Base-by-base conservation (phyloP, 2,329 filamentous ascomycete species). In the Colletotrichum lindemuthianum region DNA sequence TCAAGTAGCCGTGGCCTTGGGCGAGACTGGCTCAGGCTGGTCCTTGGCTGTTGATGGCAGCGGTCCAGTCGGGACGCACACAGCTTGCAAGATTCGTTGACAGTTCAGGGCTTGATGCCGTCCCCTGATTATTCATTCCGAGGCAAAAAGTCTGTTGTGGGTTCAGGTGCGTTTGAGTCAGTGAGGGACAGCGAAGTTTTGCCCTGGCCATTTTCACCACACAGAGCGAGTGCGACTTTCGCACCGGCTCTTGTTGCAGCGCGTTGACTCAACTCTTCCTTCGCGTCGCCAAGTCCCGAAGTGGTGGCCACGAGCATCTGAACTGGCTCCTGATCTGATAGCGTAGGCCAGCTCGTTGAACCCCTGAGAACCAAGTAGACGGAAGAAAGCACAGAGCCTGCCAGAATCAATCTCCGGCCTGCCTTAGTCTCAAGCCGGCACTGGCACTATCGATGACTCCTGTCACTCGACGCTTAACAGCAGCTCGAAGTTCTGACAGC, bases 401-500 rank as follows among this genome's bases (percentile, higher is more conserved):
- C 24, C n/a, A 33, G 34, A 45, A 52, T 53, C 41, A 41, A 33
- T 33, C 13, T 47, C 15, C 32, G 47, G 51, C 51, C 34, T 44
- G 40, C 45, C 24, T 48, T 33, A 15, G 50, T 10, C 37, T 12
- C 33, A 39, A 16, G 32, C 44, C 40, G 40, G 45, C 15, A 37
- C 47, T 24, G 24, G 24, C 24, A 24, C 24, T 24, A 40, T 43
- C 48, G 16, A 58, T 57, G 63, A 60, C 60, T 59, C 54, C 37
- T 59, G 59, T 66, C 63, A 59, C 53, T 59, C 50, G 52, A 59
- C 43, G 47, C 41, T 47, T 40, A 48, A 59, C 63, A 66, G 43
- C 63, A 55, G 39, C 43, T 59, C 47, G 53, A 53, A 15, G 13
- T n/a, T 32, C 32, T 66, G 36, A 12, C 43, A 51, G 16, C 40